phyloP scores from a whole-genome alignment of 148 eudicot genomes.

The Tetragonia tetragonoides region DNA sequence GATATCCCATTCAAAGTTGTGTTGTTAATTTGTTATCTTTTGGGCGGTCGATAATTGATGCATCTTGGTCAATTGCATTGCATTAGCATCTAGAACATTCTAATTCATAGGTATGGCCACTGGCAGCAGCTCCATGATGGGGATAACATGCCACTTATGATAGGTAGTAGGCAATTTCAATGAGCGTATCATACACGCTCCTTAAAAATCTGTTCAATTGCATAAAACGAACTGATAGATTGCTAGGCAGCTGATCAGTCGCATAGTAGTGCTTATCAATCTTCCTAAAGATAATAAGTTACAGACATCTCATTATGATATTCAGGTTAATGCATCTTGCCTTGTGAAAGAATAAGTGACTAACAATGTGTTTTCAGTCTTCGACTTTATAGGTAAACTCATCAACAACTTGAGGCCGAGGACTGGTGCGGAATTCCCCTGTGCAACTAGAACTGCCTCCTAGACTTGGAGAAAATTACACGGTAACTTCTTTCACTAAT shows the following conservation, averaged over 20 bases:
- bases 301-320: too few species aligned
- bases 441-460: too few species aligned
- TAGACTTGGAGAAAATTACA: too few species aligned
- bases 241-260: background rate
- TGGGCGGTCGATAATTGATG: background rate
- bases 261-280: too few species aligned
- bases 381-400: too few species aligned
- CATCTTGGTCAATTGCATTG: background rate
- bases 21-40: background rate
- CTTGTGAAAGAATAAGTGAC: too few species aligned
- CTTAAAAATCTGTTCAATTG: background rate
- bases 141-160: background rate
- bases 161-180: background rate
- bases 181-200: background rate
- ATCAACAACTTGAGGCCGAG: too few species aligned
- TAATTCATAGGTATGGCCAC: background rate
- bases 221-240: background rate
- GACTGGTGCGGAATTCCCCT: too few species aligned
- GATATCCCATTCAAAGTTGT: background rate
- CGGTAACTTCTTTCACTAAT: too few species aligned
- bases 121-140: background rate
- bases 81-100: background rate
- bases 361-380: too few species aligned
- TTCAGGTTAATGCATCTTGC: too few species aligned
- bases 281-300: too few species aligned